A percentile compares a stretch with the other conserved stretches of the same genome.
Evolutionary conservation across 2,329 filamentous ascomycete species (phyloP).

Genomic region (Aspergillus aculeatus): DNA sequence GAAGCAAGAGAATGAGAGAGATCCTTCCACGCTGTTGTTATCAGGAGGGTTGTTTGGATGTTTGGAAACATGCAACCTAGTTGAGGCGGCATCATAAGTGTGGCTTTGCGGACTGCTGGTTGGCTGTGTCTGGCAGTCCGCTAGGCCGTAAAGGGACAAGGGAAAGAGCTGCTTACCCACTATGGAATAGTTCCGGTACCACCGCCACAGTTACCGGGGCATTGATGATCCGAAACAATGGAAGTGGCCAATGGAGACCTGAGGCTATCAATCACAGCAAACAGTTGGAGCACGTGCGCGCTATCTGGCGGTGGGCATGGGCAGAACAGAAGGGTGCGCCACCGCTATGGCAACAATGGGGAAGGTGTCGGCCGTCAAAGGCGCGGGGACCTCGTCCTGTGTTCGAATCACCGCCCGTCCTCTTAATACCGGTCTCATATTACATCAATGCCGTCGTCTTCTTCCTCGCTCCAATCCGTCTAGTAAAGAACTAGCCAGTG

Average conservation of each 20-base stretch:
- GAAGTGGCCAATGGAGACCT: neutral
- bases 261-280: slow-evolving; percentile 8
- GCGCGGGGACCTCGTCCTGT: slow-evolving; percentile 2
- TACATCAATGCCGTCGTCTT: slow-evolving; percentile 3
- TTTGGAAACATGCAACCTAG: slow-evolving; percentile 11
- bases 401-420: slow-evolving; percentile 1
- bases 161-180: slow-evolving; percentile 5
- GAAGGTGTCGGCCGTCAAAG: slow-evolving; percentile 1
- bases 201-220: slow-evolving; percentile 8
- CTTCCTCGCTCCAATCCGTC: neutral
- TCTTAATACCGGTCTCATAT: neutral
- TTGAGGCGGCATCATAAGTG: slow-evolving; percentile 17
- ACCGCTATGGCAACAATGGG: neutral
- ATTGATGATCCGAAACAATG: neutral
- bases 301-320: slow-evolving; percentile 1
- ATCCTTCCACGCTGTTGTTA: slow-evolving; percentile 8
- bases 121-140: slow-evolving; percentile 6
- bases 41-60: slow-evolving; percentile 4
- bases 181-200: neutral
- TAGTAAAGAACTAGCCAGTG: neutral
- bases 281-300: slow-evolving; percentile 10
- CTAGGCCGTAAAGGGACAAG: slow-evolving; percentile 13
- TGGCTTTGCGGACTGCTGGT: slow-evolving; percentile 15
- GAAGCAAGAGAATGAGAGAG: slow-evolving; percentile 3
- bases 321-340: slow-evolving; percentile 6